These are phyloP conservation scores for Suillus clintonianus DNA, from an alignment of 768 basidiomycete genomes.

Conservation along the genomic window DNA sequence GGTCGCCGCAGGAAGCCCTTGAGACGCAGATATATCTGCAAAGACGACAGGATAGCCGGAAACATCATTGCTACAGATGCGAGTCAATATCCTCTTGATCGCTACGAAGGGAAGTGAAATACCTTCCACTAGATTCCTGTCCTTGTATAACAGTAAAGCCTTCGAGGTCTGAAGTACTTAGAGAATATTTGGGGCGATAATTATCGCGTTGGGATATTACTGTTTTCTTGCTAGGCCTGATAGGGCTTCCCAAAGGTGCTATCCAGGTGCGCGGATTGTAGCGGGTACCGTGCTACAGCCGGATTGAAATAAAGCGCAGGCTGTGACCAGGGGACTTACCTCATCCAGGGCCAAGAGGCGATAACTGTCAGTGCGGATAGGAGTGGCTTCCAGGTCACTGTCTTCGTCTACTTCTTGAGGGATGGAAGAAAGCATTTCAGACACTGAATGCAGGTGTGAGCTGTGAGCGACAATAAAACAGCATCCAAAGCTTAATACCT, in stretches of 20 bases:
- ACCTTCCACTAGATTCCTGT: constrained; percentile 30
- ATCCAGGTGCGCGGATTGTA: constrained; percentile 17
- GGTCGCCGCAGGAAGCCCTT: constrained; percentile 1
- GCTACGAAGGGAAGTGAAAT: background rate
- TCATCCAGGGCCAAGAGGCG: constrained; percentile 52
- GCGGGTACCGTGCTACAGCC: constrained; percentile 34
- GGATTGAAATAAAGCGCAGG: constrained; percentile 15
- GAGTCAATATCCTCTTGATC: constrained; percentile 6
- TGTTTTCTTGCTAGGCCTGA: too few relatives aligned
- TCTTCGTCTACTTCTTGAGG: constrained; percentile 31
- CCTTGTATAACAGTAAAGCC: background rate
- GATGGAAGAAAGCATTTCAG: constrained; percentile 29
- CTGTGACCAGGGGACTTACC: constrained; percentile 36
- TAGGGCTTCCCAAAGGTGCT: too few relatives aligned
- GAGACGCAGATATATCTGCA: constrained; percentile 1
- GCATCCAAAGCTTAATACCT: constrained; percentile 30
- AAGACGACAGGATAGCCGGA: constrained; percentile 27
- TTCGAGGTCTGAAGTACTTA: too few relatives aligned
- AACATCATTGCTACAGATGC: constrained; percentile 11
- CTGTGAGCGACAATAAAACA: background rate
- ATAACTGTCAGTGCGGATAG: constrained; percentile 57
- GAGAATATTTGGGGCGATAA: too few relatives aligned
- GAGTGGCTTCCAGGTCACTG: constrained; percentile 58
- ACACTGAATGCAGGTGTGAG: constrained; percentile 21
- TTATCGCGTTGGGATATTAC: too few relatives aligned